Evolutionary conservation across 2,329 filamentous ascomycete species (phyloP).

Genomic region (Myriosclerotinia curreyana): DNA sequence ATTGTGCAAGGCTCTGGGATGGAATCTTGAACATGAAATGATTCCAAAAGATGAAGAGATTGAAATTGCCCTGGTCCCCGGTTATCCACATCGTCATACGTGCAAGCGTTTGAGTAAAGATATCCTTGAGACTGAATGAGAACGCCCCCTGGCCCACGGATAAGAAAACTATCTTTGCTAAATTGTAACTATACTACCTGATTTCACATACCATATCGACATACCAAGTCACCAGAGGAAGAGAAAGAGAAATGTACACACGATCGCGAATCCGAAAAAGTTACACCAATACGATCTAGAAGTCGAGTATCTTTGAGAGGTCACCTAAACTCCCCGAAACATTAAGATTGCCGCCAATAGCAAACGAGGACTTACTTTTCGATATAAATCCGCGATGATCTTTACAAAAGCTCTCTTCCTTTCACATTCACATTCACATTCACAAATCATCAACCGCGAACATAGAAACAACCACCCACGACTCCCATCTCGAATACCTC

Average conservation of each 20-base stretch:
- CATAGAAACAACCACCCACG: no score
- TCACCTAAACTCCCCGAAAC: no score
- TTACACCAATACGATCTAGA: background rate
- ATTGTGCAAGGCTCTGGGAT: constrained; percentile 76
- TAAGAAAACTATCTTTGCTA: background rate
- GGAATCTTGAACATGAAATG: constrained; percentile 78
- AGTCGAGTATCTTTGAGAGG: no score
- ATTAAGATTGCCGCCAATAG: no score
- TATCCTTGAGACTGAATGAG: background rate
- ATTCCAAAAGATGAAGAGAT: constrained; percentile 67
- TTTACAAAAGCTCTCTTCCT: no score
- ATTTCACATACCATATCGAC: background rate
- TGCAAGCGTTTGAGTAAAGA: constrained; percentile 43
- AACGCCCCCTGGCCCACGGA: background rate
- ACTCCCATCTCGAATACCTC: no score
- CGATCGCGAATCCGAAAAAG: background rate
- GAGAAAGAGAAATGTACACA: background rate
- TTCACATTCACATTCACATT: no score
- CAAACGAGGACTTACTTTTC: no score
- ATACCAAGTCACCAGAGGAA: background rate
- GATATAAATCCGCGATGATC: no score
- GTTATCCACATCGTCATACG: constrained; percentile 45
- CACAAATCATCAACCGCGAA: background rate
- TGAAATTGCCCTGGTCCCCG: constrained; percentile 51
- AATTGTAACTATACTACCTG: background rate